These are phyloP conservation scores for Eucalyptus lansdowneana DNA, from an alignment of 345 rosid species.

Conservation along the genomic window DNA sequence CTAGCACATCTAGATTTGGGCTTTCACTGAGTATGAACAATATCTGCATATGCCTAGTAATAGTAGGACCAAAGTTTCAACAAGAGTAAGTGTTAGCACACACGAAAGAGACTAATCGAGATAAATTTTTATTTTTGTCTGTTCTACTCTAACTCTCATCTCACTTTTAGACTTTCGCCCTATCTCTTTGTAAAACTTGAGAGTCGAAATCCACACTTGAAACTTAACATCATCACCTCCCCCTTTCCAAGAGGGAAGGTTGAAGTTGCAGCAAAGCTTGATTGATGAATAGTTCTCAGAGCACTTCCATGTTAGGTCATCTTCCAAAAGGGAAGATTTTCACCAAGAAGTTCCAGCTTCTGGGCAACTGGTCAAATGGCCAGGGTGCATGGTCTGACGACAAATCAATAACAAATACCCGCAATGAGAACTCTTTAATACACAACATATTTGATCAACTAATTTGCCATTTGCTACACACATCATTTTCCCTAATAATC, in stretches of 20 bases:
- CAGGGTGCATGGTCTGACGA: conserved; percentile 97
- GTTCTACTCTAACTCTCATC: accelerated
- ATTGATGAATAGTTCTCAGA: conserved; percentile 73
- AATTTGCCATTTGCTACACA: neutral
- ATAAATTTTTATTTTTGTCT: neutral
- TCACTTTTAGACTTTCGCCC: accelerated
- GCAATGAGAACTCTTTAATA: conserved; percentile 25
- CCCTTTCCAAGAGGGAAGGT: neutral
- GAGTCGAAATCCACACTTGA: accelerated
- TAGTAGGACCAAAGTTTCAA: neutral
- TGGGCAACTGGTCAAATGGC: conserved; percentile 96
- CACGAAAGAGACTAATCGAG: neutral
- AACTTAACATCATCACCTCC: too few relatives aligned
- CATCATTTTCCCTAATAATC: neutral
- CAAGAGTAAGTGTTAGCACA: neutral
- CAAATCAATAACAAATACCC: conserved; percentile 91
- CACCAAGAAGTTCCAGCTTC: conserved; percentile 89
- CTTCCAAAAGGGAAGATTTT: conserved; percentile 76
- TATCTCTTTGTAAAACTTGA: accelerated
- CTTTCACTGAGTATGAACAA: neutral
- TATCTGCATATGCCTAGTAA: neutral
- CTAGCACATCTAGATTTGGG: neutral
- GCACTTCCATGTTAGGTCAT: conserved; percentile 83
- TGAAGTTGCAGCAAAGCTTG: conserved; percentile 92
- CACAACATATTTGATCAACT: neutral